phyloP scores from a whole-genome alignment of 257 asterid species.

The Hygrophila difformis region DNA sequence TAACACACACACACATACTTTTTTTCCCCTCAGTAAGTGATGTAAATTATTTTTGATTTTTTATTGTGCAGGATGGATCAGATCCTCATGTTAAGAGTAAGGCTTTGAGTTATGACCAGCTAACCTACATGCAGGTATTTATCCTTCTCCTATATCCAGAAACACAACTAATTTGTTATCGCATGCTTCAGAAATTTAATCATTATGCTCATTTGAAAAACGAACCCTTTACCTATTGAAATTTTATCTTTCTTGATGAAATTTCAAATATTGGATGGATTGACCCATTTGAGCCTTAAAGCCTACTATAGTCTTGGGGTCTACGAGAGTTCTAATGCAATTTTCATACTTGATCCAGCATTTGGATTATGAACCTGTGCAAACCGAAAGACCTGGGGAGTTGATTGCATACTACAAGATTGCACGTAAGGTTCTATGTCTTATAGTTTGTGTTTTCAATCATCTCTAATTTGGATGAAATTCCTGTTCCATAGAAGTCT shows the following conservation, averaged over 20 bases:
- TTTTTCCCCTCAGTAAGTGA: too few species aligned
- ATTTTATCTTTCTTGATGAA: background rate
- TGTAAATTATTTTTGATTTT: constrained; percentile 11
- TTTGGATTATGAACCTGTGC: constrained; percentile 78
- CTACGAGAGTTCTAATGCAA: constrained; percentile 18
- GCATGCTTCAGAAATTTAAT: constrained; percentile 7
- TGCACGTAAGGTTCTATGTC: constrained; percentile 57
- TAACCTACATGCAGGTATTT: constrained; percentile 89
- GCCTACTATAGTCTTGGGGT: constrained; percentile 3
- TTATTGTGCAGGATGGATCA: constrained; percentile 73
- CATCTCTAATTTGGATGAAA: constrained; percentile 17
- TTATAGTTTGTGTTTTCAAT: constrained; percentile 14
- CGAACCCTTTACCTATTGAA: background rate
- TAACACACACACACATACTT: too few species aligned
- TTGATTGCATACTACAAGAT: constrained; percentile 94
- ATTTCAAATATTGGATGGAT: constrained; percentile 16
- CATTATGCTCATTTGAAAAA: constrained; percentile 4
- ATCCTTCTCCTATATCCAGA: constrained; percentile 5
- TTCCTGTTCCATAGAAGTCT: constrained; percentile 13
- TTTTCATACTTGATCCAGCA: constrained; percentile 48
- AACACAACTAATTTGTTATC: constrained; percentile 12
- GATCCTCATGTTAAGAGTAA: constrained; percentile 61
- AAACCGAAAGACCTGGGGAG: constrained; percentile 90
- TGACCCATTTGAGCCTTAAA: constrained; percentile 14
- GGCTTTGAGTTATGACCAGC: constrained; percentile 79